These are phyloP conservation scores for Nitzschia sp. DNA, from an alignment of 108 stramenopile genomes.

Conservation along the genomic window DNA sequence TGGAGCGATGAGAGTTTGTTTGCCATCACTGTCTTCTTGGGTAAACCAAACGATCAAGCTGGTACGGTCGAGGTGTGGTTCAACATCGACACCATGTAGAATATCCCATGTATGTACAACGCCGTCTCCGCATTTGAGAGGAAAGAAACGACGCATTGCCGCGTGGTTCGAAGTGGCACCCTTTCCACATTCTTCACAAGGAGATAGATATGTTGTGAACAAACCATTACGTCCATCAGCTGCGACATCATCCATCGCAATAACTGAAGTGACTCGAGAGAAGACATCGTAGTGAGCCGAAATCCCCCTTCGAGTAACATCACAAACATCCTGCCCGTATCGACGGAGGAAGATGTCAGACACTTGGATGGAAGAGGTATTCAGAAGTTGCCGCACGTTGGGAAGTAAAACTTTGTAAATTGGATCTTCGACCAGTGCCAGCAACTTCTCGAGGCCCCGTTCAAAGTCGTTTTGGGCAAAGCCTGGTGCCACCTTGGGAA, in stretches of 20 bases:
- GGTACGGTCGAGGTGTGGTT: constrained; percentile 58
- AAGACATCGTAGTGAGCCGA: constrained; percentile 76
- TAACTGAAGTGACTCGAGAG: constrained; percentile 63
- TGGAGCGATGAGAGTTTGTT: constrained; percentile 1
- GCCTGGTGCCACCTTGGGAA: constrained; percentile 7
- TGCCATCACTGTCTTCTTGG: constrained; percentile 3
- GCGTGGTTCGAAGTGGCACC: constrained; percentile 49
- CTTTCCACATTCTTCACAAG: not conserved
- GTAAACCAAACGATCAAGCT: constrained; percentile 79
- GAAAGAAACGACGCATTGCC: constrained; percentile 62
- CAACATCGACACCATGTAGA: constrained; percentile 75
- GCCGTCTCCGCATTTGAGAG: constrained; percentile 57
- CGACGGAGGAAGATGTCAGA: constrained; percentile 75
- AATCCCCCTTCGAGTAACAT: constrained; percentile 43
- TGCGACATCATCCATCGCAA: constrained; percentile 71
- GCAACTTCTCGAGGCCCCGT: constrained; percentile 36
- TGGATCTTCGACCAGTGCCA: constrained; percentile 44
- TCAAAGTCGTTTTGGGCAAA: constrained; percentile 26
- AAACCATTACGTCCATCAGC: constrained; percentile 60
- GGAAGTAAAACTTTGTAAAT: constrained; percentile 62
- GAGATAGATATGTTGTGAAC: constrained; percentile 38
- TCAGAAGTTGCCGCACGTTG: constrained; percentile 2
- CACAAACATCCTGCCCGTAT: constrained; percentile 51
- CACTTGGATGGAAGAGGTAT: constrained; percentile 42
- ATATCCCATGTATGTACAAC: constrained; percentile 77